Evolutionary conservation across 2,329 filamentous ascomycete genomes (phyloP), one percentile per base, ranked within the genome.

Genomic region (Sarocladium oryzae): DNA sequence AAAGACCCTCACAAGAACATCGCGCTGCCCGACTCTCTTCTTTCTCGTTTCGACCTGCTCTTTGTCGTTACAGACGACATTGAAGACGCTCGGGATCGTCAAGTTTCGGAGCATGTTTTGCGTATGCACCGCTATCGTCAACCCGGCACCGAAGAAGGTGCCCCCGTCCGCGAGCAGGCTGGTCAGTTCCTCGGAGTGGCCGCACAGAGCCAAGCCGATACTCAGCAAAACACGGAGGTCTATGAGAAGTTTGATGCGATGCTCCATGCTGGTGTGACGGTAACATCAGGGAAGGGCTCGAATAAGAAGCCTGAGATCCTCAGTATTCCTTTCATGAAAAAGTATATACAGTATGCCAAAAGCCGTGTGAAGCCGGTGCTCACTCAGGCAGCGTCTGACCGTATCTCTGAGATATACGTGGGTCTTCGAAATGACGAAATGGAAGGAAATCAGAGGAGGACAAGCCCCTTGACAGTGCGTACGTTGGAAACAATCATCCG

Each of bases 1-100:
- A 99, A 99, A 65, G 93, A 99, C 64, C 93, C 93, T 0, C 93
- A 99, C 73, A 92, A 93, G 71, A 99, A 99, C 69, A 99, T 99
- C 60, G 93, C 93, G 9, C 80, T 99, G 11, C 93, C 93, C 0
- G 93, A 99, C 67, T 99, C 93, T 2, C 81, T 99, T 0, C 78
- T 99, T 7, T 97, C 93, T 4, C 93, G 93, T 88, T 99, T 99
- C 67, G 93, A 99, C 83, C 77, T 99, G 60, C 77, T 99, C 2
- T 99, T 99, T 63, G 87, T 99, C 43, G 91, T 99, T 40, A 99
- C 93, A 1, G 93, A 99, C 66, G 93, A 99, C 62, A 97, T 99
- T 56, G 92, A 99, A 62, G 93, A 99, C 64, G 83, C 88, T 2
- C 81, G 89, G 49, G 93, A 99, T 69, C 81, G 93, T 45, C 85